phyloP scores from a whole-genome alignment of 2,329 filamentous ascomycete genomes.

The Calonectria pseudoreteaudii region DNA sequence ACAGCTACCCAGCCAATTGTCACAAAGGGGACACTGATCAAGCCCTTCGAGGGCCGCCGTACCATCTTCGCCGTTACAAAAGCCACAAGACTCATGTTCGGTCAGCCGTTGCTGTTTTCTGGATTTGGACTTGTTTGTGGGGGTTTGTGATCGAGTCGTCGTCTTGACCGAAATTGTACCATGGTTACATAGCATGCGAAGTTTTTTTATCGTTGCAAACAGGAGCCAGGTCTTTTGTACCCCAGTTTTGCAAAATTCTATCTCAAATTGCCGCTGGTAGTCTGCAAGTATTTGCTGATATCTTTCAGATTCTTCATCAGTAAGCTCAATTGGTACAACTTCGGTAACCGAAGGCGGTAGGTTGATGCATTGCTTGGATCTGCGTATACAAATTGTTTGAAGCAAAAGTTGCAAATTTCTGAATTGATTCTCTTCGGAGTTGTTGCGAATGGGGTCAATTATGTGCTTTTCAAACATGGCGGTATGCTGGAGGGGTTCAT shows the following conservation, averaged over 20 bases:
- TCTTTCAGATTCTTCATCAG: not conserved
- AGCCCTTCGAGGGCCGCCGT: not conserved
- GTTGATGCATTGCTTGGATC: not conserved
- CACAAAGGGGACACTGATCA: not conserved
- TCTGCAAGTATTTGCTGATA: not conserved
- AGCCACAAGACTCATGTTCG: not conserved
- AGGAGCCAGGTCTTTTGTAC: not conserved
- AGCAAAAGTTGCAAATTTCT: not conserved
- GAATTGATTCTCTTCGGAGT: not conserved
- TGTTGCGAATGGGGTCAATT: not conserved
- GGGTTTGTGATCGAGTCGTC: not conserved
- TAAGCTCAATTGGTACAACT: not conserved
- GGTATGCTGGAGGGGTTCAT: not conserved
- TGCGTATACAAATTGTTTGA: not conserved
- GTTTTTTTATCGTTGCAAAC: not conserved
- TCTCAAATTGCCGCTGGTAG: not conserved
- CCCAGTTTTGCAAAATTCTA: not conserved
- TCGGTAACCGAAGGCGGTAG: not conserved
- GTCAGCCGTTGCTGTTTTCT: not conserved
- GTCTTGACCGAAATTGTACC: not conserved
- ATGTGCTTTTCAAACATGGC: not conserved
- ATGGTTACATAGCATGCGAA: not conserved
- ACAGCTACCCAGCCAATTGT: not conserved
- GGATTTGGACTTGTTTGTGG: not conserved
- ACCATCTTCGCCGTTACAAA: not conserved